Evolutionary conservation across 306 rosid genomes (phyloP), one percentile per base, ranked within the genome.

Genomic region (Quercus agrifolia): DNA sequence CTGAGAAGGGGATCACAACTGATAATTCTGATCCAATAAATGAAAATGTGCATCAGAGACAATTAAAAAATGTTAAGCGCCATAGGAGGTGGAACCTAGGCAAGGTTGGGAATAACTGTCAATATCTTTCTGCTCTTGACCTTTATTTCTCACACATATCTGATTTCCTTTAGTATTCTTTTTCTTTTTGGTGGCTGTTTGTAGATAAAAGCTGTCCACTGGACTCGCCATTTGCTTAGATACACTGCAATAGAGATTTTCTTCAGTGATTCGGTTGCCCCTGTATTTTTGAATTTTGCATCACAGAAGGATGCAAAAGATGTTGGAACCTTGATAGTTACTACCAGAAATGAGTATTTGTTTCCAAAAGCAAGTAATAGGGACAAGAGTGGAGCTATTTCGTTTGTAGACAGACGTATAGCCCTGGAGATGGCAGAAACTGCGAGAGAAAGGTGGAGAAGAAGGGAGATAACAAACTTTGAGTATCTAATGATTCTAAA

Each of bases 401-500:
- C 86, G 80, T 92, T 95, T 88, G 93, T 92, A 79, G 99, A 95
- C 84, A 88, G 96, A 74, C 91, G 92, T 73, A 91, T 88, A 56
- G 92, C 99, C 77, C 88, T 84, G 73, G 98, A 91, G 85, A 91
- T 92, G 97, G 99, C 92, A 33, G 99, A 95, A 86, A 82, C 87
- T 68, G 96, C 92, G 10, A 78, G 96, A 86, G 99, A 95, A 84
- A 91, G 94, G 86, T 95, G 99, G 99, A 91, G 87, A 88, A 92
- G 91, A 79, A 88, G 99, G 89, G 99, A 92, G 68, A 91, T 95
- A 70, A 90, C 99, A 54, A 95, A 95, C 87, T 95, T 91, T 77
- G 97, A 95, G 82, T 95, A 95, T 89, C 83, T 95, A 77, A 92
- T 95, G 92, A 95, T 87, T 84, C 98, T 95, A 70, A 95, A 95